Evolutionary conservation across 768 basidiomycete genomes (phyloP), one percentile per base, ranked within the genome.

Genomic region (Lactarius hengduanensis): DNA sequence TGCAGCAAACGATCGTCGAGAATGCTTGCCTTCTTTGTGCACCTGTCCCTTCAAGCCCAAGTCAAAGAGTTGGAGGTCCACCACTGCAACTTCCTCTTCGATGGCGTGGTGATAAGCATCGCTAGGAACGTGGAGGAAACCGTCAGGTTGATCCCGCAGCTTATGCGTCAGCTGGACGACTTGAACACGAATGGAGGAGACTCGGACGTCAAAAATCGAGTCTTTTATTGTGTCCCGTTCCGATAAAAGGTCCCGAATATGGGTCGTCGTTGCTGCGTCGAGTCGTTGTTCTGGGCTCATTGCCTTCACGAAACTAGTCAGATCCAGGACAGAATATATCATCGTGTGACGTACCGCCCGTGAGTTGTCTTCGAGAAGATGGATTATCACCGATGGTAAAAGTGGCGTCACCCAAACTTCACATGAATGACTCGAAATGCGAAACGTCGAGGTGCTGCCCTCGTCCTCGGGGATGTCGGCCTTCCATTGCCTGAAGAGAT

Each of bases 401-500:
- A 69, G 55, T 16, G 70, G 70, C n/a, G 62, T 69, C 28, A 64
- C 30, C 65, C 69, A 66, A 20, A 64, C 54, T 43, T 62, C 64
- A 34, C 63, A 30, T 0, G 68, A 70, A 38, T 36, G 62, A 22
- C 20, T 53, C 11, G 26, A 22, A n/a, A 54, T 32, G 22, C 70
- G 70, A 59, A 30, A 36, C 34, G 62, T 65, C 22, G 62, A 63
- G 20, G 36, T 41, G 43, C 38, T 55, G 30, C 45, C 34, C 18
- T 50, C 20, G 13, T 41, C 73, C 58, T 74, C 74, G 55, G 70
- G 70, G 72, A 82, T 81, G 67, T 83, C 82, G 16, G 75, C 65
- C 68, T 82, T 91, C 92, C 92, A 94, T 73, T 91, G 85, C 53
- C 30, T 32, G 89, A 92, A n/a, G 85, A 82, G 41, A 92, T 78